Evolutionary conservation across 2,329 filamentous ascomycete genomes (phyloP), one percentile per base, ranked within the genome.

Genomic region (Mycogone perniciosa): DNA sequence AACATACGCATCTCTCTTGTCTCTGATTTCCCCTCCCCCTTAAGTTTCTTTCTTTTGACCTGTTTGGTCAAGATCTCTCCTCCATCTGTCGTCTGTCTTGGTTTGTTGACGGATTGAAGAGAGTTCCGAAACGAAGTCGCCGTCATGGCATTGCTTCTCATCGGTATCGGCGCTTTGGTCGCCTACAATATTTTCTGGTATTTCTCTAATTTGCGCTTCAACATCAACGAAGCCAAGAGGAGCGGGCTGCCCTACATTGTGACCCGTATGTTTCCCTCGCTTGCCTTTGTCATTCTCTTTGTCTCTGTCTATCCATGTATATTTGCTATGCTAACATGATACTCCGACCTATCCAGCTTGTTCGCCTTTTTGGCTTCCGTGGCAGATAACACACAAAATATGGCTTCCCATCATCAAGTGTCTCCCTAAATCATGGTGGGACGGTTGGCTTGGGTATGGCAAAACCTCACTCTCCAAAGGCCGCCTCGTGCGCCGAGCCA

Each of bases 381-480:
- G 82, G 78, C 71, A 84, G 50, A 59, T 83, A 29, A 77, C 77
- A 2, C 71, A 75, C 57, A 64, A 64, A 46, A 54, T 83, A 38
- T 83, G 75, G 76, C 60, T 81, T 8, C 77, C 78, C 3, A 51
- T 85, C 10, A 71, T 86, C 56, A 73, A 72, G 51, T 60, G 65
- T 10, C 67, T 86, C 0, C 84, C 84, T 1, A 67, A 67, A 40
- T 68, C 72, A 11, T 77, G 72, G 66, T 82, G 77, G 68, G 71
- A 81, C 49, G 59, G 71, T 46, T 83, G 83, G 77, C 63, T 85
- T 41, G 73, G 77, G 82, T 86, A 72, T 57, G 81, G 62, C 39
- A 20, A 38, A 31, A 31, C 29, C 27, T 51, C 13, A 26, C 35
- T 6, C 31, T 31, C 5, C 37, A 37, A 10, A 31, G 20, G 44